These are phyloP conservation scores for Linnemannia schmuckeri DNA, from an alignment of 192 early-diverging fungal genomes.

Conservation along the genomic window DNA sequence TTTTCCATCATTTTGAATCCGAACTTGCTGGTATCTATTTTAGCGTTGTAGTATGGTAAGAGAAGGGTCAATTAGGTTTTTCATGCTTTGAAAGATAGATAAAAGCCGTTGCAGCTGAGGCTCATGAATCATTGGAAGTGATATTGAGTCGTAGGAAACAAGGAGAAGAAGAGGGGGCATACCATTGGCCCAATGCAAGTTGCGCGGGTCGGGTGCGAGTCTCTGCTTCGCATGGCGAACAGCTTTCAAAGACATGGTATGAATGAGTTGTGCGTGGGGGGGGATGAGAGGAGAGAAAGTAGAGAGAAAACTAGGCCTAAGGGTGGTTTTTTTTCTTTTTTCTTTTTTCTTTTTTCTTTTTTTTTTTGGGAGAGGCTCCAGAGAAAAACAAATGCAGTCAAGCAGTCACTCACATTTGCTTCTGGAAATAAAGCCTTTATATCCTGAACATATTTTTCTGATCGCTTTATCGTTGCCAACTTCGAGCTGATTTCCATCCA, in stretches of 20 bases:
- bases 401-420: neutral
- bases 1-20: conserved; percentile 93
- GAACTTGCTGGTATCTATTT: conserved; percentile 82
- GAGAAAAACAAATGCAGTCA: neutral
- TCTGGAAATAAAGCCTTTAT: neutral
- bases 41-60: neutral
- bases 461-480: neutral
- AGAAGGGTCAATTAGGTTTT: neutral
- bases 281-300: neutral
- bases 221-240: conserved; percentile 76
- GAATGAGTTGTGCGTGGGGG: conserved; percentile 12
- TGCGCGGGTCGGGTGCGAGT: conserved; percentile 91
- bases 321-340: neutral
- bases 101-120: neutral
- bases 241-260: conserved; percentile 48
- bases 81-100: neutral
- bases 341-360: neutral
- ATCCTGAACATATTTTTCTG: neutral
- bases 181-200: conserved; percentile 91
- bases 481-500: neutral
- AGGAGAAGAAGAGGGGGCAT: neutral
- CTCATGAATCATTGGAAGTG: neutral
- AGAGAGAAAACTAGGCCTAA: neutral
- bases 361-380: neutral
- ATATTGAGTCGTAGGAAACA: neutral